Conservation (phyloP, 2,329 filamentous ascomycete genomes). For the Colletotrichum sp. region DNA sequence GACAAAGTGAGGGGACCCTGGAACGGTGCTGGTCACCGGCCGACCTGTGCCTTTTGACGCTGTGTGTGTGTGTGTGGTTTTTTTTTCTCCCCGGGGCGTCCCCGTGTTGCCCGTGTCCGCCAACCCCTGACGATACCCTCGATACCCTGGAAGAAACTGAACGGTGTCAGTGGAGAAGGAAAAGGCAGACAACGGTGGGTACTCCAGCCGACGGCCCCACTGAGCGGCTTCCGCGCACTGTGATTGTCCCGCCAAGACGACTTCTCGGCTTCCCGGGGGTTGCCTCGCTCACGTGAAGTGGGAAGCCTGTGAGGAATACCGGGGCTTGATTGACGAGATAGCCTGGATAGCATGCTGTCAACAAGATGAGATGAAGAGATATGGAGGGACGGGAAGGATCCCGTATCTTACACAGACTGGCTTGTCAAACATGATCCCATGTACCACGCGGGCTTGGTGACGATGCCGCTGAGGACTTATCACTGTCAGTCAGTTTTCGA, state of each 20-base stretch:
- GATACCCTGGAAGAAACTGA: not conserved
- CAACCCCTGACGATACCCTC: not conserved
- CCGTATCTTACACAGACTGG: not conserved
- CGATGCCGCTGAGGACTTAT: not conserved
- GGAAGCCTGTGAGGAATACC: slow-evolving; percentile 12
- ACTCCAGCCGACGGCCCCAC: slow-evolving; percentile 7
- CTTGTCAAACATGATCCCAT: not conserved
- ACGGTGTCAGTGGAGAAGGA: not conserved
- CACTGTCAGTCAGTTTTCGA: not conserved
- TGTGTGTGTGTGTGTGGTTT: not conserved
- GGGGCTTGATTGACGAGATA: not conserved
- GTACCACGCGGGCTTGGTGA: not conserved
- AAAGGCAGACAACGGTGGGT: not conserved
- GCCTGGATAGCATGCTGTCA: not conserved
- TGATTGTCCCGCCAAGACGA: slow-evolving; percentile 17
- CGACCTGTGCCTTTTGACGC: not conserved
- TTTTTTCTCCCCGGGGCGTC: slow-evolving; percentile 2
- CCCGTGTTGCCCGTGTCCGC: not conserved
- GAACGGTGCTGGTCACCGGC: not conserved
- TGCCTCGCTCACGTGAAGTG: slow-evolving; percentile 15
- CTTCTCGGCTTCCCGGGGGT: slow-evolving; percentile 4
- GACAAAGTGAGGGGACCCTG: not conserved
- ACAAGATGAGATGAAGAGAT: not conserved
- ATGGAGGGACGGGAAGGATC: not conserved
- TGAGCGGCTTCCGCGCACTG: slow-evolving; percentile 19